Percentiles rank a stretch among this genome's conserved stretches.
These are phyloP conservation scores for Trichoderma sp. DNA, from an alignment of 2,329 filamentous ascomycete genomes.

Conservation along the genomic window DNA sequence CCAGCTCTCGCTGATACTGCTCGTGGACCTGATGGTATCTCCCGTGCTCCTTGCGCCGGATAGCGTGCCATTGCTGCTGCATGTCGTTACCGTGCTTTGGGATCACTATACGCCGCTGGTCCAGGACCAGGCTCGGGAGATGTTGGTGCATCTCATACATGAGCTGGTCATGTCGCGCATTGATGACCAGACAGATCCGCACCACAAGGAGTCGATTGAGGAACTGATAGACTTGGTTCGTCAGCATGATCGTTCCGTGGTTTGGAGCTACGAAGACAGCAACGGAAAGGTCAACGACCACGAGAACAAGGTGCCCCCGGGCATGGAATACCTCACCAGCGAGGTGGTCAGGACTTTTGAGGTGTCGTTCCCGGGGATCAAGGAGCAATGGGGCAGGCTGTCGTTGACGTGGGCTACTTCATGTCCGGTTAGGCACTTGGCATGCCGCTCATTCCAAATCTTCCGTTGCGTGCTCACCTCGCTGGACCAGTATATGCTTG, in stretches of 20 bases:
- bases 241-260: slow-evolving; percentile 77
- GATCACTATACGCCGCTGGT: slow-evolving; percentile 95
- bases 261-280: slow-evolving; percentile 94
- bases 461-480: slow-evolving; percentile 92
- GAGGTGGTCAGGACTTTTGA: slow-evolving; percentile 86
- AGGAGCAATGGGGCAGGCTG: slow-evolving; percentile 87
- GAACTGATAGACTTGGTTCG: slow-evolving; percentile 85
- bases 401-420: slow-evolving; percentile 96
- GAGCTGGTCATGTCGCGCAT: slow-evolving; percentile 84
- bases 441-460: slow-evolving; percentile 95
- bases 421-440: slow-evolving; percentile 90
- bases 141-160: slow-evolving; percentile 96
- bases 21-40: slow-evolving; percentile 95
- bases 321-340: slow-evolving; percentile 82
- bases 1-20: slow-evolving; percentile 86
- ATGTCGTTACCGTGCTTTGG: slow-evolving; percentile 93
- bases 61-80: slow-evolving; percentile 80
- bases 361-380: slow-evolving; percentile 79
- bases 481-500: slow-evolving; percentile 89
- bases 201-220: slow-evolving; percentile 75
- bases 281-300: slow-evolving; percentile 75
- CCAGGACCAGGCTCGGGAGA: slow-evolving; percentile 94
- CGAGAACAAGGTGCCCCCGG: slow-evolving; percentile 77
- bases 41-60: slow-evolving; percentile 79
- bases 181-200: slow-evolving; percentile 65